Evolutionary conservation across 2,329 filamentous ascomycete species (phyloP), one percentile per base, ranked within the genome.

Genomic region (Verticillium nubilum): DNA sequence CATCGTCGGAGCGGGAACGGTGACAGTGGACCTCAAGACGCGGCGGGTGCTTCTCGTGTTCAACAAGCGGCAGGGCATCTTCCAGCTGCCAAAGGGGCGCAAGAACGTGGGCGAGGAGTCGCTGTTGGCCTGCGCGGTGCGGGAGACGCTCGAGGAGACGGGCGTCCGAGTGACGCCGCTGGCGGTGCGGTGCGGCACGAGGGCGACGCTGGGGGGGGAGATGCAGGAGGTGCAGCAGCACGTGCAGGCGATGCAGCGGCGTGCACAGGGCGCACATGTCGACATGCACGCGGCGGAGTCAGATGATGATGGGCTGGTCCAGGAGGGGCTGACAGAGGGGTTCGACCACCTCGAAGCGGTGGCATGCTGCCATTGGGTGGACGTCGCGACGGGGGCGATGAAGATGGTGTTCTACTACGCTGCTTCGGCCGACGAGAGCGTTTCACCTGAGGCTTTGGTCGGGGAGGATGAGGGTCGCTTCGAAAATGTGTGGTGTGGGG

Each of bases 141-240:
- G 78, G 28, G 79, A 81, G 66, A 80, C 78, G 0, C 70, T 70
- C 52, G 79, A 82, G 62, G 79, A 81, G 65, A 80, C 78, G 6
- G 79, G 79, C 4, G 68, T 79, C n/a, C 66, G 59, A 5, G 74
- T 75, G 33, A 65, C 62, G 13, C 71, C 76, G 0, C 63, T 80
- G 31, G 66, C 70, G 10, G 70, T 81, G 59, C 71, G 68, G 50
- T 73, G 79, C 60, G 68, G 72, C 47, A 81, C 79, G 15, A 73
- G 78, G 56, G 76, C 78, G 7, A 80, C 78, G 26, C 68, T 71
- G 10, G 59, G 37, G 15, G 53, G 59, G 23, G 15, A 42, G 35
- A 42, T 42, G 35, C 35, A n/a, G 15, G 35, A 17, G 35, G n/a
- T n/a, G 35, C 35, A n/a, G 35, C 15, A 17, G 29, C 29, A 13